Base-by-base conservation (phyloP, 106 monocot species). In the Alisma plantagoaquatica region DNA sequence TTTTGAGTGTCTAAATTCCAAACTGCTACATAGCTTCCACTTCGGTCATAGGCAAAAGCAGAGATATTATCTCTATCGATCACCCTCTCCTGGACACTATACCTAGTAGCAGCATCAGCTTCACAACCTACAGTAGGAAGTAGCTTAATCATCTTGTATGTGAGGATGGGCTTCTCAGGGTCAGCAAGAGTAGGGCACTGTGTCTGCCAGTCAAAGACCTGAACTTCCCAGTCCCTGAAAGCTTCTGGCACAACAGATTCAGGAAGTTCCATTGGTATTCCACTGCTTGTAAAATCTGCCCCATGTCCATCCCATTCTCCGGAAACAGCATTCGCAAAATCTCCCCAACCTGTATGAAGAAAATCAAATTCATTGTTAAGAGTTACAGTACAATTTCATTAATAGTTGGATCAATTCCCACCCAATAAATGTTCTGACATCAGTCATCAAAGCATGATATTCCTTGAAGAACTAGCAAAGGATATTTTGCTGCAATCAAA, bases 221-320 rank as follows among this genome's bases (percentile, higher is more conserved):
- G 59, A 38, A 89, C 96, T 4, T 49, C 81, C 89, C 96, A 98
- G 33, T 98, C 96, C 2, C 89, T 63, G 50, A 75, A 98, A 10
- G 84, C 96, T 21, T 76, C 75, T 2, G 94, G 94, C n/a, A 96
- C 88, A 17, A 96, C 88, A 50, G 14, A 30, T 38, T 88, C 88
- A 4, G 94, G 96, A 25, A 98, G 96, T 73, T 98, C 96, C 8
- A 82, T 45, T 0, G 84, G 78, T 0, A 53, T 57, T 2, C 96
- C 96, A 1, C 59, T 46, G 6, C 58, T n/a, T 6, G 73, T 89
- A 70, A 98, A 98, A 0, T 89, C 84, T 1, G 89, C 96, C 17
- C 78, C 73, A 50, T 69, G 81, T 41, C 96, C 96, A 30, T 98
- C 84, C 96, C 96, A 98, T 52, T 98, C 96, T 3, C 96, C 96